Conservation (phyloP, 2,329 filamentous ascomycete species). For the Colletotrichum shisoi region DNA sequence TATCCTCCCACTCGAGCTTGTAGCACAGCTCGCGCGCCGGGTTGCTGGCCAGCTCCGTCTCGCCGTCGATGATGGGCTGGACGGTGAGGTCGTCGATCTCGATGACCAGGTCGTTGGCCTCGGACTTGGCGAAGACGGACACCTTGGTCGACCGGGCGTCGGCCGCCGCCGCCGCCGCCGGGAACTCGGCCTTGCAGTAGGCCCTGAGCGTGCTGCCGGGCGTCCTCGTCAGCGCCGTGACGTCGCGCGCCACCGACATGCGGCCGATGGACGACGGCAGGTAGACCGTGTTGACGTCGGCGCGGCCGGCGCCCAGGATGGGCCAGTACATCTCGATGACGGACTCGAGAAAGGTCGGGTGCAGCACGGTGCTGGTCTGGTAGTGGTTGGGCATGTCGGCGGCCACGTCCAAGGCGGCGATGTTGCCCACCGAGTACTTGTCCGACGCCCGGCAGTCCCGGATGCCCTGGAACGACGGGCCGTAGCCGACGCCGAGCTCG, state of each 20-base stretch:
- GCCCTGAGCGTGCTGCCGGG: conserved; percentile 45
- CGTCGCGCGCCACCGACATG: conserved; percentile 44
- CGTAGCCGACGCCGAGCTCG: conserved; percentile 59
- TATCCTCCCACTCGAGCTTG: conserved; percentile 42
- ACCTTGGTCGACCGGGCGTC: conserved; percentile 40
- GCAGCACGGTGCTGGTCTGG: conserved; percentile 40
- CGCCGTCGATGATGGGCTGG: conserved; percentile 41
- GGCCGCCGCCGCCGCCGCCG: too few species aligned
- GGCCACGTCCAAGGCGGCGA: conserved; percentile 33
- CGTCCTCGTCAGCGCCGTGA: conserved; percentile 47
- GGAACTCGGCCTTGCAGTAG: conserved; percentile 40
- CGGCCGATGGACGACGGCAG: conserved; percentile 48
- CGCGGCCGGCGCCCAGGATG: conserved; percentile 45
- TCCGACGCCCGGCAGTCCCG: conserved; percentile 52
- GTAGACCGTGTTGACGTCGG: conserved; percentile 47
- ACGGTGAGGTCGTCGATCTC: conserved; percentile 43
- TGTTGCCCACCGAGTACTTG: conserved; percentile 35
- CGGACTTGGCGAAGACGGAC: conserved; percentile 38
- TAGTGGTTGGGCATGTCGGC: conserved; percentile 42
- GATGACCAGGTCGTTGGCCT: conserved; percentile 40
- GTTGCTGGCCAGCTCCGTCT: conserved; percentile 35
- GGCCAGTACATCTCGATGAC: conserved; percentile 46
- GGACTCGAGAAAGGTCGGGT: conserved; percentile 41
- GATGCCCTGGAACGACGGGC: conserved; percentile 61
- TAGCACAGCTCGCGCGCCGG: conserved; percentile 41